phyloP scores from a whole-genome alignment of 441 rosid species.

The Raphanus hybrid region DNA sequence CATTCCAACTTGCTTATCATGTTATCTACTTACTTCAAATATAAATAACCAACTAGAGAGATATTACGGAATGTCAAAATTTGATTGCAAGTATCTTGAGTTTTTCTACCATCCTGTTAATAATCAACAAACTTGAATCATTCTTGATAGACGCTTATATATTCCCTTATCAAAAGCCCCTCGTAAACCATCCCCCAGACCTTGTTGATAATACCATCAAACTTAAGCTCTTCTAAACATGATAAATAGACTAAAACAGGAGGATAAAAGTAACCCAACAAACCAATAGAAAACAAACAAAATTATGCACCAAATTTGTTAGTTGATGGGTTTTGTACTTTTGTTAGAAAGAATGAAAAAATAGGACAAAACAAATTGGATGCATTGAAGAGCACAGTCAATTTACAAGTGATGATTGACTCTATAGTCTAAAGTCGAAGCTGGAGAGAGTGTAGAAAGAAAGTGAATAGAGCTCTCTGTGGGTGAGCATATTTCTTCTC shows the following conservation, averaged over 20 bases:
- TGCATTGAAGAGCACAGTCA: conserved; percentile 9
- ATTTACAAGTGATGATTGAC: conserved; percentile 8
- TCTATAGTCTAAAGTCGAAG: conserved; percentile 5
- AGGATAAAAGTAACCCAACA: neutral
- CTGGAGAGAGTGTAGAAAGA: neutral
- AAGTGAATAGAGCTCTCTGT: neutral
- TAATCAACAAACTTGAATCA: too few species aligned
- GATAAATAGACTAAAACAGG: conserved; percentile 9
- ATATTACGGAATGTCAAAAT: too few species aligned
- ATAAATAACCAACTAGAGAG: neutral
- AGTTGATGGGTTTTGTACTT: neutral
- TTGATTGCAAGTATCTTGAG: neutral
- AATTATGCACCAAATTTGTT: neutral
- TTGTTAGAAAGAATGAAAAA: neutral
- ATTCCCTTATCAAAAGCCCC: too few species aligned
- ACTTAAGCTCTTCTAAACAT: too few species aligned
- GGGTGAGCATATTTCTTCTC: too few species aligned
- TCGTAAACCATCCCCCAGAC: too few species aligned
- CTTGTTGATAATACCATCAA: too few species aligned
- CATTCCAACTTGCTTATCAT: neutral
- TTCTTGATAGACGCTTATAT: too few species aligned
- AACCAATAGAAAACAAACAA: too few species aligned
- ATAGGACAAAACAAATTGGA: neutral
- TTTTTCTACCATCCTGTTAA: neutral
- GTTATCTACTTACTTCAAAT: neutral